Percentiles rank a stretch among this genome's conserved stretches.
Evolutionary conservation across 1,284 basidiomycete genomes (phyloP).

Genomic region (Leccinum pallidistipes): DNA sequence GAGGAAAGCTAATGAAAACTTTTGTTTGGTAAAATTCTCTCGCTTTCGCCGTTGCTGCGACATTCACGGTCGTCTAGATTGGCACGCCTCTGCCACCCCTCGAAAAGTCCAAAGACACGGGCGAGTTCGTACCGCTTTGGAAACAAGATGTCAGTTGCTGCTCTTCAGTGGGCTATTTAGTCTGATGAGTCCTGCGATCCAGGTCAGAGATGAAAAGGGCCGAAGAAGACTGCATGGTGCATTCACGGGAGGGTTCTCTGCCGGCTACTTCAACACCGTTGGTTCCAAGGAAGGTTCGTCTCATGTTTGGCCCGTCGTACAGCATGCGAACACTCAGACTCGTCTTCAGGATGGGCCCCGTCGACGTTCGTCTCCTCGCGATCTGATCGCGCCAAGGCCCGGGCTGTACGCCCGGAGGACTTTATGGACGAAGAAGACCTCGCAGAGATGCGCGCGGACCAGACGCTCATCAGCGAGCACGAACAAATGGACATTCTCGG

Average conservation of each 20-base stretch:
- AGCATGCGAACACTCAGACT: background rate
- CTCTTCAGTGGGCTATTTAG: constrained; percentile 18
- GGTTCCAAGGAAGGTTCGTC: constrained; percentile 89
- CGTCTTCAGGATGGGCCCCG: constrained; percentile 84
- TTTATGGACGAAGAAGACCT: constrained; percentile 99
- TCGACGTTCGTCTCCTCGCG: constrained; percentile 89
- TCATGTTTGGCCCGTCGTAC: background rate
- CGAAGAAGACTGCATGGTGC: constrained; percentile 92
- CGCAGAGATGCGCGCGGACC: constrained; percentile 73
- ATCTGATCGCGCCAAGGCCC: constrained; percentile 66
- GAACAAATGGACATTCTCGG: constrained; percentile 71
- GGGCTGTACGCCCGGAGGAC: constrained; percentile 73
- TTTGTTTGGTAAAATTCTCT: constrained; percentile 68
- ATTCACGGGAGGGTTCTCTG: constrained; percentile 97
- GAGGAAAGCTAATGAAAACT: constrained; percentile 78
- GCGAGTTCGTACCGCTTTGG: constrained; percentile 96
- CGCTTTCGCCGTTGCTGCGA: background rate
- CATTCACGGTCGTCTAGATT: constrained; percentile 52
- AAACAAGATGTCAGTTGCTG: constrained; percentile 80
- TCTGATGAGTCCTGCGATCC: constrained; percentile 18
- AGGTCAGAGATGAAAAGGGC: constrained; percentile 95
- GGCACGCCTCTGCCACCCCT: constrained; percentile 91
- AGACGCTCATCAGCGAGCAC: constrained; percentile 73
- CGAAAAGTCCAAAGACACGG: constrained; percentile 84
- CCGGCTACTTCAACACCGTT: constrained; percentile 96